Evolutionary conservation across 1,139 yeast species (phyloP).

Genomic region (Debaryomyces singareniensis): DNA sequence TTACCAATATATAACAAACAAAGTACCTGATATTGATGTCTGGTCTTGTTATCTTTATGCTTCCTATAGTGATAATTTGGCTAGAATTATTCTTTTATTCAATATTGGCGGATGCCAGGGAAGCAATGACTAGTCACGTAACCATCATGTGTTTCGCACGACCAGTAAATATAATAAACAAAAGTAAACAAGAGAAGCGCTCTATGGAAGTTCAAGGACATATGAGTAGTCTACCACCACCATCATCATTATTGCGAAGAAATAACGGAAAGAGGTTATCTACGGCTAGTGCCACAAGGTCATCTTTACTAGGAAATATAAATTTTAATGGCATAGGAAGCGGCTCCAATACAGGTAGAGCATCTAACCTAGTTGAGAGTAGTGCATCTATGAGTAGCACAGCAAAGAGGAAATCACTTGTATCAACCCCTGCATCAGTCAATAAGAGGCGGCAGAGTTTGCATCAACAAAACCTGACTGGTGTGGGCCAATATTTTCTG

Average conservation of each 20-base stretch:
- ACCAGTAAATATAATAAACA: neutral
- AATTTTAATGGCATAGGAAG: slow-evolving; percentile 4
- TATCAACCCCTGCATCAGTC: slow-evolving; percentile 35
- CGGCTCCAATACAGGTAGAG: slow-evolving; percentile 4
- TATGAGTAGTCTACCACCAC: slow-evolving; percentile 12
- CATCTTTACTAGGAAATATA: slow-evolving; percentile 18
- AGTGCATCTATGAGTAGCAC: slow-evolving; percentile 8
- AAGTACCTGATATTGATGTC: no score
- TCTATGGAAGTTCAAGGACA: slow-evolving; percentile 5
- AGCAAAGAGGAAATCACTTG: slow-evolving; percentile 28
- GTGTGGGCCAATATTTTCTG: slow-evolving; percentile 14
- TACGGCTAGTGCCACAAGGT: slow-evolving; percentile 30
- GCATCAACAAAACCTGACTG: slow-evolving; percentile 8
- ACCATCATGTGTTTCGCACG: no score
- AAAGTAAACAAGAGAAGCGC: neutral
- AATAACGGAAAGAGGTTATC: slow-evolving; percentile 27
- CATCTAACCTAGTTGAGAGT: slow-evolving; percentile 3
- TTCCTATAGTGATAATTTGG: no score
- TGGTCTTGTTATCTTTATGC: no score
- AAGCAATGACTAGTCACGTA: no score
- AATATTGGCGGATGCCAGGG: no score
- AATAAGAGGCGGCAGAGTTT: slow-evolving; percentile 28
- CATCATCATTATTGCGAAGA: slow-evolving; percentile 22
- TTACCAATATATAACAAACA: no score
- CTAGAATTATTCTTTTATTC: no score